These are phyloP conservation scores for Termitomyces sp. DNA, from an alignment of 768 basidiomycete genomes.

Conservation along the genomic window DNA sequence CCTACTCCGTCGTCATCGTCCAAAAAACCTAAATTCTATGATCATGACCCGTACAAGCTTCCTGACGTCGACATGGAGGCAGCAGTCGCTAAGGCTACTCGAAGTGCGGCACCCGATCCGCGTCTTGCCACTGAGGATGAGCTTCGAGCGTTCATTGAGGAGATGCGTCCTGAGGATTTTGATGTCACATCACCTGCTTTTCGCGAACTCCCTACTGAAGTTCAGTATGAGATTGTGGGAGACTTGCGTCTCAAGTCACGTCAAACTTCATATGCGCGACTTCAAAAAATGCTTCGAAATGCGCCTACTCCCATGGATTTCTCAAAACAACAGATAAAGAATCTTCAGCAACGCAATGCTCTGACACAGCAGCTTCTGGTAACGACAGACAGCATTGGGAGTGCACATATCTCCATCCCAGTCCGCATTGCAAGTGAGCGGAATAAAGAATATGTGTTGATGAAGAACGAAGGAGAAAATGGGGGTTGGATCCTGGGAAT, in stretches of 20 bases:
- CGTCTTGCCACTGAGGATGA: slow-evolving; percentile 97
- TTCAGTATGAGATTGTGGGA: slow-evolving; percentile 97
- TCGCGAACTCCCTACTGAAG: slow-evolving; percentile 88
- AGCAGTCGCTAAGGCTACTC: slow-evolving; percentile 58
- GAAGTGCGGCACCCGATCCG: slow-evolving; percentile 70
- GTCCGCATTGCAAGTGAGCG: slow-evolving; percentile 93
- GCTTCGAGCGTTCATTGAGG: slow-evolving; percentile 87
- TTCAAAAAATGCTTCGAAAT: slow-evolving; percentile 84
- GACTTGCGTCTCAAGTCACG: slow-evolving; percentile 93
- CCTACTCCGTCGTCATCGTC: slow-evolving; percentile 45
- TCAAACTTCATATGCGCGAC: slow-evolving; percentile 87
- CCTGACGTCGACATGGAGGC: slow-evolving; percentile 77
- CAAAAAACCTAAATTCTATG: slow-evolving; percentile 62
- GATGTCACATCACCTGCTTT: slow-evolving; percentile 90
- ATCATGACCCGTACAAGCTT: slow-evolving; percentile 91
- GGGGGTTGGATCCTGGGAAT: slow-evolving; percentile 97
- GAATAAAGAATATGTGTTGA: slow-evolving; percentile 90
- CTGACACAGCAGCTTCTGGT: slow-evolving; percentile 90
- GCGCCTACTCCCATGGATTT: slow-evolving; percentile 89
- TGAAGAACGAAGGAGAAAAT: slow-evolving; percentile 83
- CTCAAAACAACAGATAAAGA: slow-evolving; percentile 92
- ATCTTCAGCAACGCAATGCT: slow-evolving; percentile 82
- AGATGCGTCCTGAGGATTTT: slow-evolving; percentile 94
- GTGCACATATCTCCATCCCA: slow-evolving; percentile 85
- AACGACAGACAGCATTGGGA: slow-evolving; percentile 92